These are phyloP conservation scores for Yamadazyma ubonensis DNA, from an alignment of 805 yeast species.

Conservation along the genomic window DNA sequence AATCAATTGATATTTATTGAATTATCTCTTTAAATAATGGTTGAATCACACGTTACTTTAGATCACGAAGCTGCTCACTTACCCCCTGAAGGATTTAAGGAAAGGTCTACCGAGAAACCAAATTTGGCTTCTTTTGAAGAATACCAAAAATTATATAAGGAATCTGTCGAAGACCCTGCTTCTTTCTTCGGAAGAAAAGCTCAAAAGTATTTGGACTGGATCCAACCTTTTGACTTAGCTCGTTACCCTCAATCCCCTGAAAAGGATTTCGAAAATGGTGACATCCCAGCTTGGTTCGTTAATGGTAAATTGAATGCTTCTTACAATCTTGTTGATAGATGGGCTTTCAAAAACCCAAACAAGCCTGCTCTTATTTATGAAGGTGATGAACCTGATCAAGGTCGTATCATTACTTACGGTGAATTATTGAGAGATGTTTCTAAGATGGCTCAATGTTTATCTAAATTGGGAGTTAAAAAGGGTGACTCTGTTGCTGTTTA, in stretches of 20 bases:
- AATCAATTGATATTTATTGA: background rate
- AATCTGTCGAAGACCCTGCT: conserved; percentile 56
- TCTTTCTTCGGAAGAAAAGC: conserved; percentile 57
- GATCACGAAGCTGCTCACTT: conserved; percentile 31
- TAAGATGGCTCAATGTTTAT: conserved; percentile 80
- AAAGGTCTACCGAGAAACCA: conserved; percentile 47
- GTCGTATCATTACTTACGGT: conserved; percentile 74
- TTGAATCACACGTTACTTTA: conserved; percentile 26
- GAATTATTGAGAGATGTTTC: conserved; percentile 83
- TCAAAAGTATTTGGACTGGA: conserved; percentile 50
- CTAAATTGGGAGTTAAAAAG: conserved; percentile 81
- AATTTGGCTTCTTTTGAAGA: conserved; percentile 49
- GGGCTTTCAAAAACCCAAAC: conserved; percentile 84
- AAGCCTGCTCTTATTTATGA: conserved; percentile 85
- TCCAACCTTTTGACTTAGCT: conserved; percentile 47
- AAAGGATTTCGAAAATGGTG: conserved; percentile 60
- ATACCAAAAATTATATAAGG: conserved; percentile 50
- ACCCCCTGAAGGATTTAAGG: conserved; percentile 41
- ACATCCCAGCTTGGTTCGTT: conserved; percentile 83
- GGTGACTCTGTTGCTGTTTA: conserved; percentile 98
- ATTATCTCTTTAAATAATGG: conserved; percentile 11
- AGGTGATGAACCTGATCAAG: conserved; percentile 84
- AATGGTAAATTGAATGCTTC: conserved; percentile 92
- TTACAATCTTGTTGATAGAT: conserved; percentile 93
- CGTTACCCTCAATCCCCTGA: conserved; percentile 47